These are phyloP conservation scores for Chaetomium olivaceum DNA, from an alignment of 2,329 filamentous ascomycete species.

Conservation along the genomic window DNA sequence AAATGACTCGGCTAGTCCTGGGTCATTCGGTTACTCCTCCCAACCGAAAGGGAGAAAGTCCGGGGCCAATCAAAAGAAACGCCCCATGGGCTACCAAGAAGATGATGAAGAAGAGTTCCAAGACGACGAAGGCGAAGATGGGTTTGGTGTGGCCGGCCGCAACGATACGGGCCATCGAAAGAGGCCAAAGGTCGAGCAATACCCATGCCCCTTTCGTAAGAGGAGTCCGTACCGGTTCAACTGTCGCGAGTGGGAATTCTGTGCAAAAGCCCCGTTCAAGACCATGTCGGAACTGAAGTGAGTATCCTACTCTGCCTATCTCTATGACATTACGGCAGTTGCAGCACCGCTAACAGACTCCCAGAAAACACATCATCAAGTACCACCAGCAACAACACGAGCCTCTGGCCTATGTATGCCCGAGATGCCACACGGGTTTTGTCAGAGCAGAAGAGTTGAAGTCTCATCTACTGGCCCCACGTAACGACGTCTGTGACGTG, in stretches of 20 bases:
- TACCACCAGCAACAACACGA: slow-evolving; percentile 2
- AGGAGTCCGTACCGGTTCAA: not conserved
- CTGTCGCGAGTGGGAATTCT: not conserved
- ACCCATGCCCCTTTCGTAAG: slow-evolving; percentile 1
- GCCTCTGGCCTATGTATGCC: not conserved
- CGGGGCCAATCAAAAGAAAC: not conserved
- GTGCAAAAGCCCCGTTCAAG: not conserved
- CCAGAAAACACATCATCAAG: not conserved
- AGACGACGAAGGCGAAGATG: not conserved
- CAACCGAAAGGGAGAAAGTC: not conserved
- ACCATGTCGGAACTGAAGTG: not conserved
- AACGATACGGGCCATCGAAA: not conserved
- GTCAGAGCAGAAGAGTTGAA: not conserved
- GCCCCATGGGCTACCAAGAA: not conserved
- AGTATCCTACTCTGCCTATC: not conserved
- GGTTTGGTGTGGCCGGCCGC: not conserved
- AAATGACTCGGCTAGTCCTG: not conserved
- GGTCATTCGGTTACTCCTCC: not conserved
- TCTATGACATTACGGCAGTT: not conserved
- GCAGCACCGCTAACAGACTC: not conserved
- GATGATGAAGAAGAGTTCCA: not conserved
- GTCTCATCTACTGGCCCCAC: not conserved
- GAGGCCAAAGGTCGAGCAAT: slow-evolving; percentile 3
- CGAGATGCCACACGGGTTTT: not conserved
- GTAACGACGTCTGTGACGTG: not conserved